Evolutionary conservation across 441 rosid genomes (phyloP), one percentile per base, ranked within the genome.

Genomic region (Hura crepitans): DNA sequence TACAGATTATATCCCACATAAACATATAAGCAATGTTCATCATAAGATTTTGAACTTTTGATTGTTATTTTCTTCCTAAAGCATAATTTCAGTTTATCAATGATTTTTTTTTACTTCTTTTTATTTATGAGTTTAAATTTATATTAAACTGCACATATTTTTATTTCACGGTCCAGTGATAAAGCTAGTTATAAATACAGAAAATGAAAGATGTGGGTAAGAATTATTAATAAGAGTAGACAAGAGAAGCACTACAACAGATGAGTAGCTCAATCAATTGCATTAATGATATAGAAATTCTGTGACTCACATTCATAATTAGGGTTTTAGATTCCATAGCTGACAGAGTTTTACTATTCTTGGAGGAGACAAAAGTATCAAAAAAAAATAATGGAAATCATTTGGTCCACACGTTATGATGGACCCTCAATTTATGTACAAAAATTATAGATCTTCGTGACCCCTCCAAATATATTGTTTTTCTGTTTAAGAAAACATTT

Each of bases 391-490:
- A 46, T 55, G 45, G 20, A 43, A 62, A 22, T 43, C 35, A 45
- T 56, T 61, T 65, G 81, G 85, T 76, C 81, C 82, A 76, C 79
- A 72, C 77, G 77, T 66, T 69, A 69, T 72, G 75, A 45, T 25
- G 80, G 82, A 39, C 80, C 80, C 82, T 8, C 43, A 53, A 56
- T 58, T 53, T 12, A 46, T 14, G 68, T 45, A 20, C 13, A 30
- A 30, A n/a, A 50, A 59, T 68, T 10, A 62, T 50, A 47, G n/a
- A 30, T 66, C 66, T 54, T 66, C 35, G 11, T 25, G 56, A 45
- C 39, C 58, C 51, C 37, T 45, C n/a, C n/a, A n/a, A n/a, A n/a
- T n/a, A n/a, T n/a, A n/a, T n/a, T n/a, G n/a, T n/a, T n/a, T n/a
- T n/a, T n/a, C n/a, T n/a, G n/a, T n/a, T n/a, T n/a, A n/a, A n/a